phyloP scores from a whole-genome alignment of 176 grass and related monocot species.

The Ensete glaucum region DNA sequence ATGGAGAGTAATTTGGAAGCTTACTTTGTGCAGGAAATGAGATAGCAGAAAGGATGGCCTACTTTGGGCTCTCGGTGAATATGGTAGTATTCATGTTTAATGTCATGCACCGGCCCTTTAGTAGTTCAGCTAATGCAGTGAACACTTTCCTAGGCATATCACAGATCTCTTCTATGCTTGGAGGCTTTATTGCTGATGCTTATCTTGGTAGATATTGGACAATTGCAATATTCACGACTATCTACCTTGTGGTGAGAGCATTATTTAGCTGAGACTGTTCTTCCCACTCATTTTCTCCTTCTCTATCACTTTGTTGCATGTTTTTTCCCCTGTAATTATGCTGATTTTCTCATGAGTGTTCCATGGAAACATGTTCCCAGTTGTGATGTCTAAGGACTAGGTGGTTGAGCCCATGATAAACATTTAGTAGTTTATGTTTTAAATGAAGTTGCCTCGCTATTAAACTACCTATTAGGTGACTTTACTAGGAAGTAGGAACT shows the following conservation, averaged over 20 bases:
- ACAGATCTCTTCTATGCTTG: constrained; percentile 76
- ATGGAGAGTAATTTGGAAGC: neutral
- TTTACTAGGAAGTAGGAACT: neutral
- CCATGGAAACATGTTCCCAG: neutral
- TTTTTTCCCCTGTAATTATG: neutral
- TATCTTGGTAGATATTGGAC: constrained; percentile 96
- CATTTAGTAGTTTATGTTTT: neutral
- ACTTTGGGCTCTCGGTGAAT: constrained; percentile 82
- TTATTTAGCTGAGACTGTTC: neutral
- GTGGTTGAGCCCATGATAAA: neutral
- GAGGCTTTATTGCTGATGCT: constrained; percentile 91
- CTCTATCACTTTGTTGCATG: neutral
- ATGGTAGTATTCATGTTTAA: constrained; percentile 95
- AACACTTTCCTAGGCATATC: constrained; percentile 96
- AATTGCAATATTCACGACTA: constrained; percentile 68
- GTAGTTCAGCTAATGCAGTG: constrained; percentile 54
- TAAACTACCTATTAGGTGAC: too few species aligned
- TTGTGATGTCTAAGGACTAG: neutral
- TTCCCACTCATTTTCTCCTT: neutral
- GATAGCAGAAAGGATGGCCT: constrained; percentile 93
- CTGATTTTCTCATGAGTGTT: neutral
- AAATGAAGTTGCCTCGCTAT: too few species aligned
- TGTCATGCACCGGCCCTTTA: constrained; percentile 77
- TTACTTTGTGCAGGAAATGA: constrained; percentile 46
- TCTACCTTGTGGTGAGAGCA: constrained; percentile 55